Percentiles rank a stretch among this genome's conserved stretches.
These are phyloP conservation scores for Hirsutella thompsonii DNA, from an alignment of 2,329 filamentous ascomycete genomes.

Conservation along the genomic window DNA sequence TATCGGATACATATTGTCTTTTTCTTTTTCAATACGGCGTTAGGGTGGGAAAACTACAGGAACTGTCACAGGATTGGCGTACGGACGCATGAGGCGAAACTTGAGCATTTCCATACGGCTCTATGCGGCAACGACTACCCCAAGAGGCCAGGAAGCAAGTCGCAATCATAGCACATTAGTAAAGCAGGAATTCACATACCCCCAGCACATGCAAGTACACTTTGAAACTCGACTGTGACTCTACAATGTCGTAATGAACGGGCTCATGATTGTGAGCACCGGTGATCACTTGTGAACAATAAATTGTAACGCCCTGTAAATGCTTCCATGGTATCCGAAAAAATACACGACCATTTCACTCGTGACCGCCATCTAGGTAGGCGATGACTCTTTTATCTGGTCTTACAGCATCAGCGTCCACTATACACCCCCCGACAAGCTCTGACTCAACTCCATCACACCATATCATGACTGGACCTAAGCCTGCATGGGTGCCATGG, in stretches of 20 bases:
- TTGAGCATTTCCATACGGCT: neutral
- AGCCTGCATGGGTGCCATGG: constrained; percentile 66
- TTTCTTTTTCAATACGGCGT: neutral
- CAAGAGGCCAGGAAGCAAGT: no score
- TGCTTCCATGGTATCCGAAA: constrained; percentile 4
- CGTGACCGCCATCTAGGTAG: neutral
- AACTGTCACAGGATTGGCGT: neutral
- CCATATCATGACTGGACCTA: constrained; percentile 14
- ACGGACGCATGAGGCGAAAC: neutral
- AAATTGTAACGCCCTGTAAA: constrained; percentile 19
- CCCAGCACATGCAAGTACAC: no score
- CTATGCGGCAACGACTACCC: no score
- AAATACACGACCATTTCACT: neutral
- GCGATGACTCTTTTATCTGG: no score
- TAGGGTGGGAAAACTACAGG: neutral
- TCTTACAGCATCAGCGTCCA: neutral
- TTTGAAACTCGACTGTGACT: no score
- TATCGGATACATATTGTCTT: neutral
- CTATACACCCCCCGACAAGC: neutral
- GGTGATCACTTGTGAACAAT: neutral
- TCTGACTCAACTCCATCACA: neutral
- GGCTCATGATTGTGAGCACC: no score
- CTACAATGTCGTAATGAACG: no score
- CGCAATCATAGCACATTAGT: no score
- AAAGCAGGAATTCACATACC: no score